Evolutionary conservation across 2,329 filamentous ascomycete genomes (phyloP), one percentile per base, ranked within the genome.

Genomic region (Trichoderma koningiopsis): DNA sequence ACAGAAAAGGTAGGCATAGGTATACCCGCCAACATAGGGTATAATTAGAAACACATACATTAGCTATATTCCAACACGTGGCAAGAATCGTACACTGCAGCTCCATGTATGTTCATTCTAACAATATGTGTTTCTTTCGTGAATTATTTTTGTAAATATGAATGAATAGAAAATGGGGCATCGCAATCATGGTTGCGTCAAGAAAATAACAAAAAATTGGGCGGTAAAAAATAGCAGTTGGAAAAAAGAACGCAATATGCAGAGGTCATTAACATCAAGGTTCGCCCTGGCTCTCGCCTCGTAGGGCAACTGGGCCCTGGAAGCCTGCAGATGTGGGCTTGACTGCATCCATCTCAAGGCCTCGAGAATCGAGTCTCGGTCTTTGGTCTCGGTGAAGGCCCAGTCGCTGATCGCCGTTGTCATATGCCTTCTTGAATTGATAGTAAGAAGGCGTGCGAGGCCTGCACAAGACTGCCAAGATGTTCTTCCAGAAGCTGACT

Each of bases 391-490:
- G 74, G 53, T 76, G 76, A 29, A 85, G 83, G 6, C 91, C 92
- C 71, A 97, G 89, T 31, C 96, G 88, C 81, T 97, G 92, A 78
- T 98, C 96, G 7, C 96, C 96, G 71, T 90, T 86, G 72, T 89
- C 83, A 74, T 96, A 95, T 66, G 83, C 82, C 55, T 83, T 83
- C 82, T 97, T 97, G 84, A 98, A 97, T 71, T 88, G 87, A 76
- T 97, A 88, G 79, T 97, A 98, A 0, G 92, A 95, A 8, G 95
- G 94, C 24, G 93, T 90, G 24, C 94, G 87, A 14, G 96, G 94
- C 60, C 95, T 89, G 73, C 90, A 91, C 61, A 98, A 84, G 14
- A 97, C 94, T 8, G 90, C 87, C 47, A 92, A 80, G 87, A 92
- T 94, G 79, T 99, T 99, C 75, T 86, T 90, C 75, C 91, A 79